Percentiles rank a stretch among this genome's conserved stretches.
These are phyloP conservation scores for Penicillium flavigenum DNA, from an alignment of 495 filamentous ascomycete species.

Conservation along the genomic window DNA sequence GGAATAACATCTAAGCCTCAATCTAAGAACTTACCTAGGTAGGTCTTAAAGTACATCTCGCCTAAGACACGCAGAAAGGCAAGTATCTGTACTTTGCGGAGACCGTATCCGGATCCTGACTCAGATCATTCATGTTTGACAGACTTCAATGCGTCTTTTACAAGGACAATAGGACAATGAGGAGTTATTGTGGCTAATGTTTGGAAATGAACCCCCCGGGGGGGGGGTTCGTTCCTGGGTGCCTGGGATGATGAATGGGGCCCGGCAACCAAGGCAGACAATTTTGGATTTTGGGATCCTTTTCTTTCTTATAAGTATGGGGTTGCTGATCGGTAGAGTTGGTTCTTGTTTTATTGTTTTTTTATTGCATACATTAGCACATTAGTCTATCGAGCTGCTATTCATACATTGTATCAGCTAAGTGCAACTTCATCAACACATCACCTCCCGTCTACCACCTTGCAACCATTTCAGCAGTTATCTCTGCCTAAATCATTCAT, in stretches of 20 bases:
- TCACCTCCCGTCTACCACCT: neutral
- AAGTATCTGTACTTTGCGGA: neutral
- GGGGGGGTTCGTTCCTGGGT: constrained; percentile 9
- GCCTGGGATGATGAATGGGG: constrained; percentile 14
- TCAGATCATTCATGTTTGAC: constrained; percentile 10
- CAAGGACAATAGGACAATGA: neutral
- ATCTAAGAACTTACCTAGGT: neutral
- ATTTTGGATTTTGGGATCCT: neutral
- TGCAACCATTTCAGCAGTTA: neutral
- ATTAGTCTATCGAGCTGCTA: constrained; percentile 3
- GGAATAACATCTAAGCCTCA: neutral
- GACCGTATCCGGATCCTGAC: constrained; percentile 3
- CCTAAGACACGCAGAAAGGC: constrained; percentile 4
- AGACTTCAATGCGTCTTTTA: neutral
- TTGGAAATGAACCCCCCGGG: neutral
- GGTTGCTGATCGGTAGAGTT: neutral
- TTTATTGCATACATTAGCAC: neutral
- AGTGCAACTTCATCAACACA: neutral
- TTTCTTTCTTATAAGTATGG: constrained; percentile 11
- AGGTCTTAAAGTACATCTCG: neutral
- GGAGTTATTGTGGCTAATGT: neutral
- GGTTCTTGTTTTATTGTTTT: neutral
- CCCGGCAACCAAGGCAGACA: constrained; percentile 14
- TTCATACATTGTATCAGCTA: constrained; percentile 4
- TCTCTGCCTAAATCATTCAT: constrained; percentile 3